These are phyloP conservation scores for Chrysanthemum lavandulifolium DNA, from an alignment of 129 eudicot species.

Conservation along the genomic window DNA sequence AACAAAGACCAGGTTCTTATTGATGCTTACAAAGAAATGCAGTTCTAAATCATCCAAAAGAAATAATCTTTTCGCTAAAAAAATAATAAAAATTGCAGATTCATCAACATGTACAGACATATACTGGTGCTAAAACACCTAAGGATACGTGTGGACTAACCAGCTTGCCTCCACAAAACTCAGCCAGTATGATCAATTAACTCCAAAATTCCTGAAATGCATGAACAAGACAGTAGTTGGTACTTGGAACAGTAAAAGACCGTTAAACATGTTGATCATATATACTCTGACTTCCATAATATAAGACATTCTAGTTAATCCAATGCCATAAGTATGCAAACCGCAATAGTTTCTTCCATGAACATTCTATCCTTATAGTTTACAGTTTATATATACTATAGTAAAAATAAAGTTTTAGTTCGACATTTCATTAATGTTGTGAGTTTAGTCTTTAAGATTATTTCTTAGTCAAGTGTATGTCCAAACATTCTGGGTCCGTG, in stretches of 20 bases:
- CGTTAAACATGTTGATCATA: conserved; percentile 14
- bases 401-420: neutral
- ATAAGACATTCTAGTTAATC: neutral
- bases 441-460: neutral
- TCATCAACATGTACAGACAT: conserved; percentile 1
- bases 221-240: conserved; percentile 21
- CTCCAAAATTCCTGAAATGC: conserved; percentile 36
- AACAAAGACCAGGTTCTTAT: conserved; percentile 24
- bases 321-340: conserved; percentile 12
- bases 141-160: conserved; percentile 18
- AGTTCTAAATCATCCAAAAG: conserved; percentile 25
- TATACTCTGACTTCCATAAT: conserved; percentile 13
- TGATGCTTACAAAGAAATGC: conserved; percentile 27
- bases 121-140: neutral
- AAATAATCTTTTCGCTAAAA: conserved; percentile 3
- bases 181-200: conserved; percentile 15
- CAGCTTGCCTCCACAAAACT: conserved; percentile 33
- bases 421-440: neutral
- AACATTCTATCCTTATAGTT: conserved; percentile 14
- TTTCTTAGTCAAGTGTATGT: too few species aligned
- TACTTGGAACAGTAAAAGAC: conserved; percentile 21
- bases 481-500: too few species aligned
- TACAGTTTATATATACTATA: conserved; percentile 3
- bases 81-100: neutral
- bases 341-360: conserved; percentile 9